Evolutionary conservation across 768 basidiomycete species (phyloP), one percentile per base, ranked within the genome.

Genomic region (Pisolithus microcarpus): DNA sequence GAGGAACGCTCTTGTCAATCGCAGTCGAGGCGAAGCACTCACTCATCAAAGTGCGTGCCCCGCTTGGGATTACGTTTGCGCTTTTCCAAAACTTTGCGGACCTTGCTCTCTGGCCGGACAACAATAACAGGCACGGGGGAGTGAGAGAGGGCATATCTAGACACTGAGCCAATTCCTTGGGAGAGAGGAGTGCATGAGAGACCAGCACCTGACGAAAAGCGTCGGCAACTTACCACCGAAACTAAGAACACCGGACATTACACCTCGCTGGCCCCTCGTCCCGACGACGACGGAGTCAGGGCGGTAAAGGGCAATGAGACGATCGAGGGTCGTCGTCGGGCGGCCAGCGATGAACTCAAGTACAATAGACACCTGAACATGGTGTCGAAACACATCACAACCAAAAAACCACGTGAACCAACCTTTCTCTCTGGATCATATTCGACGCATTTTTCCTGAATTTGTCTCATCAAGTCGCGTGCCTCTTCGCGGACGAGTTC

Each of bases 91-190:
- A 82, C 81, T 65, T 94, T 94, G 56, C 81, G 79, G 26, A 93
- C 83, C 61, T 93, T 91, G 36, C 88, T 77, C 59, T 91, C 89
- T 2, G 92, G 91, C 3, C 91, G 78, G 38, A 98, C 93, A 47
- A 98, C 95, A 55, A 98, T 92, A 58, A 96, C 89, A 2, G 95
- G 95, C 0, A 99, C 91, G 1, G 95, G 92, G 1, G 91, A 93
- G 62, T 90, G 92, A 16, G 87, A 85, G 39, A 96, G 79, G 55
- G 88, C 91, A 63, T 90, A 87, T 57, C 83, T 87, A 53, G 46
- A 60, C 7, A 86, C 81, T 21, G 79, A 80, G 11, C 85, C 85
- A 58, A 87, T 78, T 11, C 72, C 80, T 45, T 9, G 18, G 10
- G 19, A 19, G 19, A 30, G 15, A 46, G n/a, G 7, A 34, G 34